Evolutionary conservation across 441 rosid genomes (phyloP), one percentile per base, ranked within the genome.

Genomic region (Euphorbia corollata): DNA sequence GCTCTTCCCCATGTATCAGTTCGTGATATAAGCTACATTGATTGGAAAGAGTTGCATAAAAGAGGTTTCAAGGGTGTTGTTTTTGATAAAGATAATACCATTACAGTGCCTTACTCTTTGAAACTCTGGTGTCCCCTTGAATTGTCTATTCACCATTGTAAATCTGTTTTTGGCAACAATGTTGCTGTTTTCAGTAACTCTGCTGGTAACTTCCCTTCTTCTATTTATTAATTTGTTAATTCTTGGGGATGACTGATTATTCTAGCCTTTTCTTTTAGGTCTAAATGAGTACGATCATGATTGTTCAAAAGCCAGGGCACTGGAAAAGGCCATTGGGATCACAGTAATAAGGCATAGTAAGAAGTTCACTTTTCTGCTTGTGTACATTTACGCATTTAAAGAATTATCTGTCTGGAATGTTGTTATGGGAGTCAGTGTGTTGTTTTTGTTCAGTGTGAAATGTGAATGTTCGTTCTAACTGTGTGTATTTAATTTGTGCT

Each of bases 1-100:
- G 87, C 85, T 67, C 73, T 91, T 10, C 97, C 99, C 12, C 98
- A 94, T 64, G 83, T 88, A 53, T 48, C 78, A 2, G 96, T 91
- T 63, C 84, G 81, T 15, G 92, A 89, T 75, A 74, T 91, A 51
- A 73, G 98, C 72, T 75, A 79, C 68, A 82, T 91, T 72, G 96
- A 94, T 67, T 91, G 99, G 99, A 81, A 64, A 27, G 96, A 87
- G 81, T 86, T 94, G 62, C 86, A 77, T 47, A 77, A 64, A 63
- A 87, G 83, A 71, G 99, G 99, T 3, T 91, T 91, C 73, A 82
- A 76, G 61, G 99, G 97, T 2, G 98, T 94, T 12, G 99, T 94
- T 24, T 94, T 94, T 61, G 99, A 94, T 63, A 94, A 94, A 75
- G 99, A 94, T 61, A 94, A 94, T 68, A 94, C 98, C 1, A 83